Evolutionary conservation across 345 rosid genomes (phyloP), one percentile per base, ranked within the genome.

Genomic region (Boechera retrofracta): DNA sequence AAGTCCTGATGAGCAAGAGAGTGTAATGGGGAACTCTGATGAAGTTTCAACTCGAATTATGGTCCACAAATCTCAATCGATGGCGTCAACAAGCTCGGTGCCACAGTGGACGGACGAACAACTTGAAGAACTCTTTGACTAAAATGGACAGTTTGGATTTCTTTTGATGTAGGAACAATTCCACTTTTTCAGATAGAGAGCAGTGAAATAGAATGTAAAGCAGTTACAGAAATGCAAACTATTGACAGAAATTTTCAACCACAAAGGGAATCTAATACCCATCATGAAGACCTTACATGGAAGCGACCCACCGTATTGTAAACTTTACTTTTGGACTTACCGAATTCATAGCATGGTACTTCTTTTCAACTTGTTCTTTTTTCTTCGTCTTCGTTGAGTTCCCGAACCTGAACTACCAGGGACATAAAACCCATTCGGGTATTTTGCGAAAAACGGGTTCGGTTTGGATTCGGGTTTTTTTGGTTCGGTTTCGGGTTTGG

Each of bases 71-170:
- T 65, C 77, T 66, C 80, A 71, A 62, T 53, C 61, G 32, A 44
- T 65, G 12, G 36, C 38, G 45, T 75, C 86, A 3, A 77, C 62
- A 59, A 72, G 77, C 72, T 66, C 82, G 47, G 80, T 83, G 42
- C 91, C 89, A 11, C 85, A 84, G 66, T 93, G 98, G 97, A 93
- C 98, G 0, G 95, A 93, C 60, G 97, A 93, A 73, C 98, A 93
- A 71, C 82, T 93, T 55, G 92, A 91, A 72, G 87, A 88, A 82
- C 92, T 93, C 66, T 80, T 88, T 48, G 98, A 90, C 66, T 85
- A 81, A 80, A 52, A 8, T 51, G 3, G 72, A 33, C n/a, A 70
- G 7, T 7, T 42, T 18, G 15, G 10, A 10, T 71, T 48, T 49
- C 60, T 39, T 28, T 28, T 64, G 44, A 57, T 39, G 41, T 52